Evolutionary conservation across 2,329 filamentous ascomycete genomes (phyloP).

Genomic region (Claviceps maximensis): DNA sequence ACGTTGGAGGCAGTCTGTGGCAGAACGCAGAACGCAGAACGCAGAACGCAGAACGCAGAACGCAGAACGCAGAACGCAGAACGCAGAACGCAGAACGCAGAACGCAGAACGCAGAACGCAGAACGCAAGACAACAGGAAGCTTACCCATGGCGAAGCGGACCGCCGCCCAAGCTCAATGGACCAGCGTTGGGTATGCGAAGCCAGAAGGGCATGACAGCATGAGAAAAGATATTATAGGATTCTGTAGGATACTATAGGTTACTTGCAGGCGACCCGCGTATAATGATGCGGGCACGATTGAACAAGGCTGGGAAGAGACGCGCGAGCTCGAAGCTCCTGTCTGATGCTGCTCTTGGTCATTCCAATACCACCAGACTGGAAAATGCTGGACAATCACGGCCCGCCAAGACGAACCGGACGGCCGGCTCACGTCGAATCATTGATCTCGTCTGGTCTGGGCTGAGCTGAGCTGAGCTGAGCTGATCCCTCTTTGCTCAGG

Average conservation of each 20-base stretch:
- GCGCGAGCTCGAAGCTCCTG: no score
- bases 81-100: background rate
- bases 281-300: background rate
- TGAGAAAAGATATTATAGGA: background rate
- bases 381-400: background rate
- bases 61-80: no score
- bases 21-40: no score
- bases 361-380: no score
- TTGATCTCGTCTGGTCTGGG: no score
- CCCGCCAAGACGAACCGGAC: background rate
- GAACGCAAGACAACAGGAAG: background rate
- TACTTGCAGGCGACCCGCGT: background rate
- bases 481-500: no score
- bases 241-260: background rate
- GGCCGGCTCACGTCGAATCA: no score
- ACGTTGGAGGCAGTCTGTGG: background rate
- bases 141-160: slow-evolving; percentile 16
- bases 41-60: no score
- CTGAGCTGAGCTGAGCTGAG: no score
- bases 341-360: no score
- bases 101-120: background rate
- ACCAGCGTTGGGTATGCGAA: slow-evolving; percentile 10
- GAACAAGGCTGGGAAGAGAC: background rate
- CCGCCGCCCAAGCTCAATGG: slow-evolving; percentile 11
- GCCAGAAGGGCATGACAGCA: slow-evolving; percentile 6